Conservation (phyloP, 805 yeast species). For the Metschnikowia borealis region DNA sequence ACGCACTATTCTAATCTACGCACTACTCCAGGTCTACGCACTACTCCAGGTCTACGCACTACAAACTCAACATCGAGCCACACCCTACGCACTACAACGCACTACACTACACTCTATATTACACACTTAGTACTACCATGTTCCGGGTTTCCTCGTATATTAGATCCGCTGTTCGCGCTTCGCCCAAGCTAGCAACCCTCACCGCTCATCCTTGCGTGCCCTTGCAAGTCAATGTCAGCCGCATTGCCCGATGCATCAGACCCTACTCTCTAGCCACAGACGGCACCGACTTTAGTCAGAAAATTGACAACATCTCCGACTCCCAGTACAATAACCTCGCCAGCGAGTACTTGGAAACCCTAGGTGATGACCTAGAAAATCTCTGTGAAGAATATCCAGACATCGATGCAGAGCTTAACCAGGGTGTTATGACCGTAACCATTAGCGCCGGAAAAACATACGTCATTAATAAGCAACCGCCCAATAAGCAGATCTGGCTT, state of each 20-base stretch:
- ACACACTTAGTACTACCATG: not conserved
- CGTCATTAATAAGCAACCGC: constrained; percentile 95
- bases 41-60: too few relatives aligned
- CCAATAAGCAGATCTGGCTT: constrained; percentile 95
- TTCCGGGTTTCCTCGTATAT: not conserved
- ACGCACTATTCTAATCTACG: too few relatives aligned
- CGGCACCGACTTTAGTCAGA: constrained; percentile 51
- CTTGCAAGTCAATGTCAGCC: not conserved
- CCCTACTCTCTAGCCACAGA: constrained; percentile 37
- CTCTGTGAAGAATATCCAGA: constrained; percentile 60
- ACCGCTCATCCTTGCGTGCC: not conserved
- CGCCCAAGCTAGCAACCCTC: not conserved
- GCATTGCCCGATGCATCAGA: not conserved
- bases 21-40: too few relatives aligned
- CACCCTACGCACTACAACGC: not conserved
- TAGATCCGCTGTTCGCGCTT: not conserved
- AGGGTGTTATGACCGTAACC: constrained; percentile 79
- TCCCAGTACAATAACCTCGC: constrained; percentile 62
- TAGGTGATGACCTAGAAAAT: constrained; percentile 64
- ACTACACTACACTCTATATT: not conserved
- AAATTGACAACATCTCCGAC: constrained; percentile 44
- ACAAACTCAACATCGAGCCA: too few relatives aligned
- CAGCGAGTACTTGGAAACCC: constrained; percentile 62
- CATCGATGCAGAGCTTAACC: constrained; percentile 73
- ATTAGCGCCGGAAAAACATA: constrained; percentile 76